A percentile compares a stretch with the other conserved stretches of the same genome.
phyloP scores from a whole-genome alignment of 148 eudicot genomes.

The Diospyros kaki region DNA sequence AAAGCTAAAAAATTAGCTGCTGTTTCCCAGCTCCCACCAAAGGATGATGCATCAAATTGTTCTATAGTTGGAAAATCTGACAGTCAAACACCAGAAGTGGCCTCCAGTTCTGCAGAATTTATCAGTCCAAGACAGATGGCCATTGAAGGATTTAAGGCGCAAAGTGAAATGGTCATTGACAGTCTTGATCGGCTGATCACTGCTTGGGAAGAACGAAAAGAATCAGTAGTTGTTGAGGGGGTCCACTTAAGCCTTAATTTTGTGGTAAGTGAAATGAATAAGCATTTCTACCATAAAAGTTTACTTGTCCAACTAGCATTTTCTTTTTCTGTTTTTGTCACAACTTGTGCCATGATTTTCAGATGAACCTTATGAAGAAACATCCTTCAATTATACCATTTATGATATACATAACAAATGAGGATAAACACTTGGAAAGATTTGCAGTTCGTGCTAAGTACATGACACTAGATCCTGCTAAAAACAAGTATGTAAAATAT shows the following conservation, averaged over 20 bases:
- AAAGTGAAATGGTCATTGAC: constrained; percentile 99
- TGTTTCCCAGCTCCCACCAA: constrained; percentile 24
- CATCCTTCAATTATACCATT: constrained; percentile 97
- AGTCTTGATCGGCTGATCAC: constrained; percentile 89
- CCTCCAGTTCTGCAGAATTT: constrained; percentile 31
- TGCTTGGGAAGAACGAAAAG: constrained; percentile 96
- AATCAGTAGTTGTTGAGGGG: constrained; percentile 96
- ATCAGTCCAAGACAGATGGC: constrained; percentile 91
- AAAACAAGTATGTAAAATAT: constrained; percentile 87
- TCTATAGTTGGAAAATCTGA: constrained; percentile 32
- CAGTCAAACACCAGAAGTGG: constrained; percentile 28
- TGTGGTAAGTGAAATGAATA: constrained; percentile 48
- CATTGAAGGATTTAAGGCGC: constrained; percentile 93
- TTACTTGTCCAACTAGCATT: not conserved
- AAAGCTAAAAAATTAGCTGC: constrained; percentile 70
- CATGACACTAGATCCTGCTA: constrained; percentile 96
- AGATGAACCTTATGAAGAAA: constrained; percentile 99
- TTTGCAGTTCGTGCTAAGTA: constrained; percentile 98
- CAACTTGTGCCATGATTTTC: constrained; percentile 21
- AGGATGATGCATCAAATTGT: constrained; percentile 38
- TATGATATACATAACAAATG: constrained; percentile 88
- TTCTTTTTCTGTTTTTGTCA: constrained; percentile 8
- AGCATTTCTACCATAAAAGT: not conserved
- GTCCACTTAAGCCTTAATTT: constrained; percentile 98
- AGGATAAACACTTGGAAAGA: constrained; percentile 94